Evolutionary conservation across 2,329 filamentous ascomycete genomes (phyloP), one percentile per base, ranked within the genome.

Genomic region (Phaeoacremonium minimum): DNA sequence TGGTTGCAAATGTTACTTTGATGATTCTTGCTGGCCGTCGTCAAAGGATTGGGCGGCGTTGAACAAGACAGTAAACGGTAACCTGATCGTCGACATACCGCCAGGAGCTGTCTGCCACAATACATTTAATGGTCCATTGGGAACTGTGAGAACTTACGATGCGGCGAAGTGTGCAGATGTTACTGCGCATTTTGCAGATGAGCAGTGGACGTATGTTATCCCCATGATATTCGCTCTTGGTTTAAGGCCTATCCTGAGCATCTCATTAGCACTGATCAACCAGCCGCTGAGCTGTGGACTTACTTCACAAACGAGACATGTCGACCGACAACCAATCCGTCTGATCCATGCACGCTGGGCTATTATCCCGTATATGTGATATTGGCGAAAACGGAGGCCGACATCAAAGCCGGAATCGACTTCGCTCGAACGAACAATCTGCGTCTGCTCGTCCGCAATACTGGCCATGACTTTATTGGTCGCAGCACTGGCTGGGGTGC

Each of bases 401-500:
- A 61, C 36, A 48, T 61, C 33, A n/a, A 52, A 57, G 52, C 55
- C 7, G 55, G 57, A 13, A 43, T 64, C 36, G 46, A 54, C 34
- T 77, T 38, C n/a, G 71, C 69, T 1, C 52, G 51, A 1, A 42
- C 64, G 6, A 53, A 71, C 43, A 73, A 72, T 45, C 57, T 80
- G 30, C 67, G 75, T 3, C 47, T 80, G 0, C 58, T 77, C 18
- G 65, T 80, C 41, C 66, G 70, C 41, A 77, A 77, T 45, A 78
- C 74, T 0, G 75, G 74, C 3, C 75, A 80, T 48, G 73, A 77
- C 45, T 70, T 67, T 43, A 61, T 71, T 19, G 81, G 80, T 28
- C 73, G 75, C 29, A 79, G 73, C 0, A 78, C 77, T 0, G 82
- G 80, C n/a, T 71, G 69, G 15, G 79, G 79, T 2, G 64, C 72